A percentile compares a stretch with the other conserved stretches of the same genome.
phyloP scores from a whole-genome alignment of 192 early-diverging fungal genomes.

The Linnemannia exigua region DNA sequence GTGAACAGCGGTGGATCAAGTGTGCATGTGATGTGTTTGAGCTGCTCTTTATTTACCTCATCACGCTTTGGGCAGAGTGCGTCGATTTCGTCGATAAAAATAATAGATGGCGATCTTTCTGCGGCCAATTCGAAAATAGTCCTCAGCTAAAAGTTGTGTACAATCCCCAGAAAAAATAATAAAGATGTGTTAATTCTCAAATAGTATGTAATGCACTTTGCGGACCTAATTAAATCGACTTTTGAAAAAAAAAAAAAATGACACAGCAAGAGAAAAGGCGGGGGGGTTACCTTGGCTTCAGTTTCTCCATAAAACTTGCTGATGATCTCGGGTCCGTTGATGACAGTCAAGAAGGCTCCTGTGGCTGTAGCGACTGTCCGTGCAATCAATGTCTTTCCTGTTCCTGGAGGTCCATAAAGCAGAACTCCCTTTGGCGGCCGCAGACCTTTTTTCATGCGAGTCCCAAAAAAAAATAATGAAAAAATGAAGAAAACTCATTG shows the following conservation, averaged over 20 bases:
- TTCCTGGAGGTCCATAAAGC: slow-evolving; percentile 93
- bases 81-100: slow-evolving; percentile 97
- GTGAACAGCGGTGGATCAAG: too few relatives aligned
- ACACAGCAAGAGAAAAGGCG: background rate
- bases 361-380: slow-evolving; percentile 87
- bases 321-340: slow-evolving; percentile 94
- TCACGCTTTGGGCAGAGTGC: slow-evolving; percentile 91
- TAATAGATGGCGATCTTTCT: slow-evolving; percentile 81
- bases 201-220: background rate
- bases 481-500: background rate
- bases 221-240: background rate
- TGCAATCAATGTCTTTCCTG: slow-evolving; percentile 96
- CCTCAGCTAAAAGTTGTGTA: slow-evolving; percentile 64
- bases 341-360: slow-evolving; percentile 77
- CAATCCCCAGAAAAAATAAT: background rate
- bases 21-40: too few relatives aligned
- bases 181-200: background rate
- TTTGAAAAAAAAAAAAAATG: background rate
- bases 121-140: slow-evolving; percentile 81
- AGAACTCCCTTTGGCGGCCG: slow-evolving; percentile 92
- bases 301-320: slow-evolving; percentile 96
- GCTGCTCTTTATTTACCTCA: slow-evolving; percentile 70
- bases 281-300: slow-evolving; percentile 77
- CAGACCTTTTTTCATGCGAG: slow-evolving; percentile 62
- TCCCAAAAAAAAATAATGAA: background rate